Percentiles rank a stretch among this genome's conserved stretches.
phyloP scores from a whole-genome alignment of 106 monocot genomes.

The Dendrobium chrysotoxum region DNA sequence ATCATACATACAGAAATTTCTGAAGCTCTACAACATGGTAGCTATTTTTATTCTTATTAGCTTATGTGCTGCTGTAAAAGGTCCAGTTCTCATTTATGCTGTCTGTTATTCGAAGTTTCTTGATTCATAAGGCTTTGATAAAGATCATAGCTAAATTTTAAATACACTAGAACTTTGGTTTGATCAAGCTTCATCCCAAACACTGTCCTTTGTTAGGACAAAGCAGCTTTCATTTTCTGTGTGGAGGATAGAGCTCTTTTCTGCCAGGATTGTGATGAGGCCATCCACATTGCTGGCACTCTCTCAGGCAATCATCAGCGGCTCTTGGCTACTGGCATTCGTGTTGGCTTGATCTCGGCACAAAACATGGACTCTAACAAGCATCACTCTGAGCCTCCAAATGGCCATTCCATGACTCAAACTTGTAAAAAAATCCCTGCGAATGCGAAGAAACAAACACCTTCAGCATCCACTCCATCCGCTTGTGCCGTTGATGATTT shows the following conservation, averaged over 20 bases:
- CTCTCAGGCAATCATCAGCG: slow-evolving; percentile 78
- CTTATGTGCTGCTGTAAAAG: background rate
- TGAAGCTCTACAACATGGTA: too few relatives aligned
- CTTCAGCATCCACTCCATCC: slow-evolving; percentile 14
- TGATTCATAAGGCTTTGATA: too few relatives aligned
- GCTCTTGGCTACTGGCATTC: slow-evolving; percentile 78
- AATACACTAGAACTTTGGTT: too few relatives aligned
- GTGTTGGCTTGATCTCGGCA: slow-evolving; percentile 41
- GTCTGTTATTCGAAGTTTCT: too few relatives aligned
- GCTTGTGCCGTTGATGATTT: slow-evolving; percentile 87
- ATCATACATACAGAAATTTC: too few relatives aligned
- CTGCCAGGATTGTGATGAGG: slow-evolving; percentile 75
- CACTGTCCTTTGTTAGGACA: slow-evolving; percentile 45
- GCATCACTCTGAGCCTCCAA: slow-evolving; percentile 24
- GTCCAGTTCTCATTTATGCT: background rate
- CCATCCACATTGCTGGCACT: slow-evolving; percentile 59
- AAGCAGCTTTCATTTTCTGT: slow-evolving; percentile 81
- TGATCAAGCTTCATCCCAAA: background rate
- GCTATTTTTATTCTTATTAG: too few relatives aligned
- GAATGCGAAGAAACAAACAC: slow-evolving; percentile 6
- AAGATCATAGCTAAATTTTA: too few relatives aligned
- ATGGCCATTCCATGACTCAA: slow-evolving; percentile 7
- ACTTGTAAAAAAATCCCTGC: background rate
- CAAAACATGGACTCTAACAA: slow-evolving; percentile 21
- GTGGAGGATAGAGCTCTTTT: slow-evolving; percentile 95